These are phyloP conservation scores for Tulasnella sp. DNA, from an alignment of 768 basidiomycete species.

Conservation along the genomic window DNA sequence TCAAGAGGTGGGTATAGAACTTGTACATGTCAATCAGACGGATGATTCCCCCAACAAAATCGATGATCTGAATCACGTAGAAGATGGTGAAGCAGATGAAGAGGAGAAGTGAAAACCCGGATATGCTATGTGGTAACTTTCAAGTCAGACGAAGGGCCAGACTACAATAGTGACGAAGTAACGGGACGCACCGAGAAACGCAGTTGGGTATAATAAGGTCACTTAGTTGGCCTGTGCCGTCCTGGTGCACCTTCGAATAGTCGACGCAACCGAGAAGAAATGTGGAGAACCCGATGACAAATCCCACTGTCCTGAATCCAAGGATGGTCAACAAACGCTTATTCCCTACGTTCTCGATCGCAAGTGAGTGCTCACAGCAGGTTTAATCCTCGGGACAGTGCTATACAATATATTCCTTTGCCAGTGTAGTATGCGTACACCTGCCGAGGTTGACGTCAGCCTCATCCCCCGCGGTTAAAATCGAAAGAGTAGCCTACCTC, in stretches of 20 bases:
- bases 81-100: constrained; percentile 81
- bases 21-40: constrained; percentile 91
- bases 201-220: constrained; percentile 82
- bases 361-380: constrained; percentile 64
- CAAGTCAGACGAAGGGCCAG: constrained; percentile 16
- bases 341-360: constrained; percentile 23
- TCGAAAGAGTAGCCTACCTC: constrained; percentile 51
- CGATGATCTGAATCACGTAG: constrained; percentile 81
- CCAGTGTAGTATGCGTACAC: constrained; percentile 91
- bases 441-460: constrained; percentile 29
- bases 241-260: constrained; percentile 71
- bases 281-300: constrained; percentile 97
- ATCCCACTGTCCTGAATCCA: constrained; percentile 79
- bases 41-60: constrained; percentile 68
- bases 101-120: constrained; percentile 77
- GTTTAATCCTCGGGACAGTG: constrained; percentile 84
- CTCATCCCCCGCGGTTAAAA: not conserved
- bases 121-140: constrained; percentile 51
- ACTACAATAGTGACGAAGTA: not conserved
- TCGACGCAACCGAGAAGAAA: constrained; percentile 95
- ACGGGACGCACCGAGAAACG: constrained; percentile 59
- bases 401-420: constrained; percentile 94
- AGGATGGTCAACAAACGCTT: not conserved
- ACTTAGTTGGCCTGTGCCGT: constrained; percentile 62
- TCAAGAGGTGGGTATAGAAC: constrained; percentile 91